These are phyloP conservation scores for Isabelozyma gotoi DNA, from an alignment of 805 yeast genomes.

Conservation along the genomic window DNA sequence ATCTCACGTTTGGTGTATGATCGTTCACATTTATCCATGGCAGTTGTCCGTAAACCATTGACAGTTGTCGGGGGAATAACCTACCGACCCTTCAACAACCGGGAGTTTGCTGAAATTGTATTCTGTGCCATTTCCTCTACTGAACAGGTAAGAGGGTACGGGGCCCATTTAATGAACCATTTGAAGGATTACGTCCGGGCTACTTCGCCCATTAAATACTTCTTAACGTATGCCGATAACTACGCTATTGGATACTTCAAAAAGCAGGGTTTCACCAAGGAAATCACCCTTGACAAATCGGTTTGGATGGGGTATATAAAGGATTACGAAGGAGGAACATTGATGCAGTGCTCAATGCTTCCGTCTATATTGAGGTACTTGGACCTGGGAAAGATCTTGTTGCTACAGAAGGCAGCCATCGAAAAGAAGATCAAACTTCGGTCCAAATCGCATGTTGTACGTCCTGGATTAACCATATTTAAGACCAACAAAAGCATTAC, in stretches of 20 bases:
- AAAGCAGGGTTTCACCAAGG: constrained; percentile 97
- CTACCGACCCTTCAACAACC: constrained; percentile 85
- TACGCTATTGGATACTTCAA: constrained; percentile 98
- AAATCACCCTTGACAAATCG: constrained; percentile 78
- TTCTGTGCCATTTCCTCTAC: constrained; percentile 97
- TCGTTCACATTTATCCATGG: constrained; percentile 91
- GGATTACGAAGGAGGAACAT: constrained; percentile 98
- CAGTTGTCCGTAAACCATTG: constrained; percentile 89
- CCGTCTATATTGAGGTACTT: constrained; percentile 79
- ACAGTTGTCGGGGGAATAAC: constrained; percentile 98
- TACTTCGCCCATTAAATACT: constrained; percentile 81
- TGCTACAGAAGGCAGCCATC: constrained; percentile 90
- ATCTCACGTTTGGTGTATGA: constrained; percentile 94
- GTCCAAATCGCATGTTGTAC: constrained; percentile 74
- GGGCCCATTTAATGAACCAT: constrained; percentile 98
- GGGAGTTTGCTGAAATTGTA: constrained; percentile 96
- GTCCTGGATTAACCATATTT: constrained; percentile 80
- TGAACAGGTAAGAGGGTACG: constrained; percentile 97
- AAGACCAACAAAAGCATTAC: constrained; percentile 42
- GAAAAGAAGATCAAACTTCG: constrained; percentile 77
- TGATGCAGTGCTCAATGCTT: constrained; percentile 95
- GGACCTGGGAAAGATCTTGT: constrained; percentile 81
- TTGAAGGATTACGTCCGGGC: constrained; percentile 91
- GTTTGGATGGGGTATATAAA: constrained; percentile 99
- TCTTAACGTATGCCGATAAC: constrained; percentile 95